phyloP scores from a whole-genome alignment of 2,329 filamentous ascomycete genomes.

The Thermothelomyces thermophilus region DNA sequence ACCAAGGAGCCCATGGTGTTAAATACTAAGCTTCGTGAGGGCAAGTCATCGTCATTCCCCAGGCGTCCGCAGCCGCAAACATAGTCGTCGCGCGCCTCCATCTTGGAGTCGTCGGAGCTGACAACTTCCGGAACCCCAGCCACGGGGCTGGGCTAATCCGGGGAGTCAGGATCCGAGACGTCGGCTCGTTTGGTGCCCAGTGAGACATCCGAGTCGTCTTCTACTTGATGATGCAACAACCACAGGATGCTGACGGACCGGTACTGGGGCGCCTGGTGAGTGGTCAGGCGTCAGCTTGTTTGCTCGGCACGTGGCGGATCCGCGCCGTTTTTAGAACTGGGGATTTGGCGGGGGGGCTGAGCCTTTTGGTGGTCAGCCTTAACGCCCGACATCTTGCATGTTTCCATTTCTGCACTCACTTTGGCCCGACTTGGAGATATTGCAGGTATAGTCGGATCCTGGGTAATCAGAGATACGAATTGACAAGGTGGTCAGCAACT shows the following conservation, averaged over 20 bases:
- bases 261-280: neutral
- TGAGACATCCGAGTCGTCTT: neutral
- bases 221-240: neutral
- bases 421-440: no score
- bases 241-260: neutral
- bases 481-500: no score
- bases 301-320: neutral
- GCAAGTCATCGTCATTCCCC: no score
- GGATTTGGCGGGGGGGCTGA: neutral
- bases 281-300: neutral
- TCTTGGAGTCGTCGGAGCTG: neutral
- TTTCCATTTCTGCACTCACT: neutral
- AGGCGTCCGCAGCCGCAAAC: no score
- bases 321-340: neutral
- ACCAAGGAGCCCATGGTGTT: neutral
- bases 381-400: neutral
- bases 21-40: no score
- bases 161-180: no score
- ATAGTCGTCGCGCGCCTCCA: neutral
- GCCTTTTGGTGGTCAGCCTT: neutral
- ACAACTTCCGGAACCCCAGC: neutral
- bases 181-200: no score
- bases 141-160: neutral
- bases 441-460: no score
- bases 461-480: no score